Evolutionary conservation across 1,284 basidiomycete species (phyloP), one percentile per base, ranked within the genome.

Genomic region (Hypsizygus ulmarius): DNA sequence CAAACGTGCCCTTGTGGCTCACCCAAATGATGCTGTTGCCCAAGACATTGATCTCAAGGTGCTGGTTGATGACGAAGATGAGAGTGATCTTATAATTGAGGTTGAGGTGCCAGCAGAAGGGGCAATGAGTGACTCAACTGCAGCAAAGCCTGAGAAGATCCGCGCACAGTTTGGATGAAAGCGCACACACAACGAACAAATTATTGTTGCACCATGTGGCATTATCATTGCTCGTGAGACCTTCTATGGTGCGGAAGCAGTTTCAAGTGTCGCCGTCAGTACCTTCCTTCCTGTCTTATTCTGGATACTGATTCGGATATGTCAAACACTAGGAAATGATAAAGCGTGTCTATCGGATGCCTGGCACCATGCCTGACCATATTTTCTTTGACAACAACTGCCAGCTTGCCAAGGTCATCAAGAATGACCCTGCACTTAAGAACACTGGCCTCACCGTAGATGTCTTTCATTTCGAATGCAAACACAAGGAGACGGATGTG

Each of bases 401-500:
- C 50, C 34, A 6, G 3, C 40, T 48, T 4, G 55, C 66, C 0
- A 45, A 52, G 8, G 52, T 56, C 9, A 36, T 39, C 16, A 34
- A 43, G 14, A 29, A 38, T 0, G 53, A 64, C 29, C 50, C 49
- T 0, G 63, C 53, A 47, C 70, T 66, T 25, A 8, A 50, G 0
- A 18, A 45, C n/a, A 57, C 62, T 12, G 59, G 54, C 0, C 60
- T 67, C 10, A 52, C 51, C 4, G 65, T 72, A 0, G 64, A 72
- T 45, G 64, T 69, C 0, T 73, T 67, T 29, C 71, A 73, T 34
- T 67, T 69, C 53, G 59, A 63, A 3, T 62, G 49, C 41, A 73
- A 72, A 47, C 69, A 72, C 50, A 58, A 55, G 3, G 54, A 54
- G 0, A 52, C 43, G 0, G 61, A 73, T 21, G 27, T 9, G 0